Evolutionary conservation across 306 rosid genomes (phyloP), one percentile per base, ranked within the genome.

Genomic region (Prunus davidiana): DNA sequence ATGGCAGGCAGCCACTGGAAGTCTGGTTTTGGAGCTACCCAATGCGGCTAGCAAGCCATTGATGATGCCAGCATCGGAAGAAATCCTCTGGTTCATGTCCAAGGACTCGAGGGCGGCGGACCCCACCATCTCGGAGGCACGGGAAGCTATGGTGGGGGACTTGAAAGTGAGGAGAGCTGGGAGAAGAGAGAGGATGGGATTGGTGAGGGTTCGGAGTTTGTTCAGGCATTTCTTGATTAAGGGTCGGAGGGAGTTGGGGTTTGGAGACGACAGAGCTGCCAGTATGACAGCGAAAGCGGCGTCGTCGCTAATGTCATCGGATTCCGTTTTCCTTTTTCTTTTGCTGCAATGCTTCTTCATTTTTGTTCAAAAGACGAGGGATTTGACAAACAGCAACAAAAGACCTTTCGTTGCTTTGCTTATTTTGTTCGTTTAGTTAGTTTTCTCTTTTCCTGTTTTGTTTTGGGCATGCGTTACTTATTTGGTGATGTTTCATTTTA

Each of bases 1-100:
- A 78, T 89, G 89, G 80, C 97, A 93, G 14, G 93, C 86, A 75
- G 95, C 88, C 57, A 78, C 66, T 3, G 77, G 19, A 71, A 84
- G 82, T 38, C 69, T 76, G 64, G 77, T 82, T 61, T 81, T 76
- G 1, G 88, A 80, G 78, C 41, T 84, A 12, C 18, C 71, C 74
- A 93, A 71, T 0, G 85, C 76, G 0, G 74, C 81, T 79, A 85
- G 79, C 83, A 91, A 77, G 28, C 82, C 85, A 71, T 78, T 76
- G 32, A 91, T 51, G 8, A 87, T 77, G 79, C 81, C 85, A 56
- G 80, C 75, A 80, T 91, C 97, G 15, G 81, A 76, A 43, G 92
- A 93, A 70, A 93, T 72, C 67, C 45, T 74, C 34, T 83, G 65
- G 78, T 93, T 93, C 80, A 86, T 41, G 8, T 86, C 86, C 32